Evolutionary conservation across 768 basidiomycete species (phyloP).

Genomic region (Boletus tomentosulus): DNA sequence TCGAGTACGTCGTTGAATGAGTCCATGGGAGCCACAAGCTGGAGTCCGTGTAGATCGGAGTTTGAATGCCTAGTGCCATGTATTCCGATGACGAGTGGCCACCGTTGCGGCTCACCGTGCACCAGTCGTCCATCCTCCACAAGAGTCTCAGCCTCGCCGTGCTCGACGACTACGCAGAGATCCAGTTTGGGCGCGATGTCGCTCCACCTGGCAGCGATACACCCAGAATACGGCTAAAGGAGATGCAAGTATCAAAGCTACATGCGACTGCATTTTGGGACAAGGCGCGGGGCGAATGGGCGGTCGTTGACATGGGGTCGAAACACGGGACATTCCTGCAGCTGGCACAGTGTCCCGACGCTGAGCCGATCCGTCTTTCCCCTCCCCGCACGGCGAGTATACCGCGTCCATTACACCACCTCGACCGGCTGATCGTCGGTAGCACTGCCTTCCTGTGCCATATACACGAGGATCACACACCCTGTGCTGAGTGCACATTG

Average conservation of each 20-base stretch:
- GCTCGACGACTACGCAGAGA: slow-evolving; percentile 58
- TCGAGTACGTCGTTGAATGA: slow-evolving; percentile 41
- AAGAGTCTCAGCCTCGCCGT: slow-evolving; percentile 50
- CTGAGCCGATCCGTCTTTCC: slow-evolving; percentile 51
- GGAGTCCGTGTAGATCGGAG: slow-evolving; percentile 14
- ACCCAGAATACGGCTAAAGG: slow-evolving; percentile 71
- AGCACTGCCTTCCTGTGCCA: slow-evolving; percentile 69
- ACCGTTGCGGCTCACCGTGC: slow-evolving; percentile 37
- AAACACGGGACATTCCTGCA: slow-evolving; percentile 78
- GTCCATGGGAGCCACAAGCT: slow-evolving; percentile 36
- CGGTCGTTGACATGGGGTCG: slow-evolving; percentile 79
- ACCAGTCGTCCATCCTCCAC: slow-evolving; percentile 44
- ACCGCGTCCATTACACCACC: slow-evolving; percentile 58
- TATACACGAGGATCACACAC: slow-evolving; percentile 56
- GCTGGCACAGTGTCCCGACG: slow-evolving; percentile 13
- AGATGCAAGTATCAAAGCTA: slow-evolving; percentile 79
- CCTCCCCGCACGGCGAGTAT: slow-evolving; percentile 63
- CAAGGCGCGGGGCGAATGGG: slow-evolving; percentile 54
- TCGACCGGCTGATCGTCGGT: slow-evolving; percentile 64
- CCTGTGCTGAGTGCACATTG: slow-evolving; percentile 59
- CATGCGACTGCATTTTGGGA: slow-evolving; percentile 79
- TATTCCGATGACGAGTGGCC: slow-evolving; percentile 48
- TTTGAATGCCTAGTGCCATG: slow-evolving; percentile 11
- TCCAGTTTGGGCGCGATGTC: slow-evolving; percentile 72
- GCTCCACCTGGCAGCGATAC: slow-evolving; percentile 45